Conservation (phyloP, 441 rosid species). For the Pelargonium citronellum region DNA sequence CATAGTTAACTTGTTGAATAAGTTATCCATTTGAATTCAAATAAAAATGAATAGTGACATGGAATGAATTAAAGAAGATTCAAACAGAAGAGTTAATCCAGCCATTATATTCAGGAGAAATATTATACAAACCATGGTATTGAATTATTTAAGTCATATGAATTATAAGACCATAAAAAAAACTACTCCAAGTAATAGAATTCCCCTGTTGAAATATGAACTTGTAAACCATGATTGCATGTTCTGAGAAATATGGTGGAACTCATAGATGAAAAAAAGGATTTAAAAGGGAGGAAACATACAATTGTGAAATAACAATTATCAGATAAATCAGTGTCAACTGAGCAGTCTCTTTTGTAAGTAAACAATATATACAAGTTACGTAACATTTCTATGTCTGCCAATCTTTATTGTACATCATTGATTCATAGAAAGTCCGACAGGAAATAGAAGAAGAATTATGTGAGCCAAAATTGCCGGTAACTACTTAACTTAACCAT, state of each 20-base stretch:
- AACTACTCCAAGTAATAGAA: neutral
- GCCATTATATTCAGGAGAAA: neutral
- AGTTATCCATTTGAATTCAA: too few relatives aligned
- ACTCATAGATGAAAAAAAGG: neutral
- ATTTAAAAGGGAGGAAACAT: neutral
- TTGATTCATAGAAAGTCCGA: conserved; percentile 20
- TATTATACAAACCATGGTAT: neutral
- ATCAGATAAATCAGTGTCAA: too few relatives aligned
- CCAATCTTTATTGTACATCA: conserved; percentile 45
- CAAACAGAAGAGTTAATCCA: too few relatives aligned
- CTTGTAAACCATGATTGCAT: neutral
- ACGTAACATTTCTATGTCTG: conserved; percentile 80
- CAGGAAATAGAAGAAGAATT: conserved; percentile 22
- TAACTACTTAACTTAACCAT: conserved; percentile 15
- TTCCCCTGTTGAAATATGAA: neutral
- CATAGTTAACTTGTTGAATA: too few relatives aligned
- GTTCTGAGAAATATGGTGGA: neutral
- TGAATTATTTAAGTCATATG: neutral
- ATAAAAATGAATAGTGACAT: too few relatives aligned
- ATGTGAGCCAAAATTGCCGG: conserved; percentile 27
- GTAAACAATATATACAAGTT: conserved; percentile 19
- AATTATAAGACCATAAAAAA: neutral
- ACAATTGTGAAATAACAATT: neutral
- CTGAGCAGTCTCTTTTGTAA: neutral
- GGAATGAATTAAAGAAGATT: too few relatives aligned